Base-by-base conservation (phyloP, 2,329 filamentous ascomycete genomes). In the Sclerotinia borealis region DNA sequence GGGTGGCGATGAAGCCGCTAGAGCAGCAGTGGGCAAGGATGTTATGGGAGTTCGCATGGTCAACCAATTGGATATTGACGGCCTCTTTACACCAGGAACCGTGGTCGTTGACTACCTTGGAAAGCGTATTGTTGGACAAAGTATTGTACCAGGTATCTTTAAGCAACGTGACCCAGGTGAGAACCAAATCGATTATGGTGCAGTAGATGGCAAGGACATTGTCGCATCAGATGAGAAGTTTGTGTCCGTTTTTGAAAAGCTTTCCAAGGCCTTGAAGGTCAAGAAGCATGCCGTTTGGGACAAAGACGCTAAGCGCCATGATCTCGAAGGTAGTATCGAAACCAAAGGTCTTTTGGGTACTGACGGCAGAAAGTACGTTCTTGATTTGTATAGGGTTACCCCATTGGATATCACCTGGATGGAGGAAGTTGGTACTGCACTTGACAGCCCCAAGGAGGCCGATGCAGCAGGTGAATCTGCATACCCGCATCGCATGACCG, bases 261-360 rank as follows among this genome's bases (percentile, higher is more conserved):
- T 99, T 37, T 97, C 93, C 49, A 92, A 93, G 77, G 86, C 92
- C 3, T 83, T 98, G 72, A 90, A 89, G 69, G 90, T 97, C 64
- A 98, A 98, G 84, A 90, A 90, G 78, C 95, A 99, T 75, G 82
- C 92, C 50, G 96, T 99, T 4, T 99, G 95, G 95, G 95, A 99
- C 77, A 98, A 98, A 82, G 91, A 96, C 71, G 86, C 88, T 69
- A 90, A 92, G 77, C 86, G 89, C 66, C 92, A 96, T 72, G 92
- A 97, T 66, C 82, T 99, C 4, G 93, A 98, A 76, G 92, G 91
- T 47, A 98, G 93, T 72, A 93, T 99, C 17, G 95, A 99, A 78
- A 99, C 95, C 60, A 99, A 99, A 80, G 95, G 95, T 60, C 81
- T 99, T n/a, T 82, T 99, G 71, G 95, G 95, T 54, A 99, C 95